phyloP scores from a whole-genome alignment of 306 rosid species.

The Lathyrus aphaca region DNA sequence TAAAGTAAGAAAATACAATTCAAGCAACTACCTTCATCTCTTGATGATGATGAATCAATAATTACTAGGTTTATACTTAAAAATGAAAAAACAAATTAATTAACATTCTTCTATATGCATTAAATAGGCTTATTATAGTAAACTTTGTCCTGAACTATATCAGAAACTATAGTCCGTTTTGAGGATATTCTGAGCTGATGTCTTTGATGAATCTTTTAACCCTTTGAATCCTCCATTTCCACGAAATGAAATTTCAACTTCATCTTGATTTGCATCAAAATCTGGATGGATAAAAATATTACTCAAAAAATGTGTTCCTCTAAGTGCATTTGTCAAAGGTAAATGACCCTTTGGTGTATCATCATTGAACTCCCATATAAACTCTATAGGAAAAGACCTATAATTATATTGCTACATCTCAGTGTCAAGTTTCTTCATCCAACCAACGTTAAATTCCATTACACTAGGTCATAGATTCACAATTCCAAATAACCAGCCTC shows the following conservation, averaged over 20 bases:
- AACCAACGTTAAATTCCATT: constrained; percentile 76
- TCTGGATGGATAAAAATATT: constrained; percentile 72
- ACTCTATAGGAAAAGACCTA: constrained; percentile 83
- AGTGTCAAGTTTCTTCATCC: constrained; percentile 98
- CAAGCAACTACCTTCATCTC: constrained; percentile 32
- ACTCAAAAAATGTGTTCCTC: constrained; percentile 77
- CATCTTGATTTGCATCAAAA: constrained; percentile 44
- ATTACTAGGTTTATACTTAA: constrained; percentile 27
- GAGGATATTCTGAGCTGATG: constrained; percentile 42
- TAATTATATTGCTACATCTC: constrained; percentile 85
- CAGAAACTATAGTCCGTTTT: constrained; percentile 78
- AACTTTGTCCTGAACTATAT: constrained; percentile 28
- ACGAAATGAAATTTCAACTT: constrained; percentile 27
- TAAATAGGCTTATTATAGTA: constrained; percentile 10
- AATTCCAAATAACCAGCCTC: too few species aligned
- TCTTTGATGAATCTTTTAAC: constrained; percentile 43
- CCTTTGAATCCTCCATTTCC: constrained; percentile 44
- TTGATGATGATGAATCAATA: constrained; percentile 30
- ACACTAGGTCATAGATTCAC: too few species aligned
- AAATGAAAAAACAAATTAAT: constrained; percentile 37
- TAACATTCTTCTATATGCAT: constrained; percentile 39
- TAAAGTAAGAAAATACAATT: neutral
- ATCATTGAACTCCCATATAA: constrained; percentile 74
- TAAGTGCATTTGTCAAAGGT: constrained; percentile 86
- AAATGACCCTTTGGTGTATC: constrained; percentile 91